These are phyloP conservation scores for Colletotrichum sp. DNA, from an alignment of 2,329 filamentous ascomycete genomes.

Conservation along the genomic window DNA sequence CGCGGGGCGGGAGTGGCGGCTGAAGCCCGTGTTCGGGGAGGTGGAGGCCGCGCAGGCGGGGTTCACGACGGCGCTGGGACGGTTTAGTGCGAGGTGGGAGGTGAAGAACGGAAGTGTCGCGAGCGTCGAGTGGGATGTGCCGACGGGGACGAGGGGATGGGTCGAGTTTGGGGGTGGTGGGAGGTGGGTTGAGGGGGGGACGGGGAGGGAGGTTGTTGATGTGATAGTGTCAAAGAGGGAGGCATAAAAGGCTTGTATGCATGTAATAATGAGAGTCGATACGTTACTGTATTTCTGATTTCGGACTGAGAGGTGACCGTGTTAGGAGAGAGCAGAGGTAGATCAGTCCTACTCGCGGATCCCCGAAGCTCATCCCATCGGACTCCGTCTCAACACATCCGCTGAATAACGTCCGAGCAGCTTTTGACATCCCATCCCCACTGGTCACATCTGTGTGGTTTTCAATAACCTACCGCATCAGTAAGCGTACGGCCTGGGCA, in stretches of 20 bases:
- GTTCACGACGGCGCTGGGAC: conserved; percentile 14
- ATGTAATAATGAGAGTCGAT: neutral
- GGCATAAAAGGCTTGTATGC: neutral
- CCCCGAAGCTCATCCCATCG: neutral
- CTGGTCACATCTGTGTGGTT: neutral
- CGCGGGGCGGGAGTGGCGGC: conserved; percentile 9
- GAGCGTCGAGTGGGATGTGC: conserved; percentile 17
- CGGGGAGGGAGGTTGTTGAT: neutral
- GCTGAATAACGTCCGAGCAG: neutral
- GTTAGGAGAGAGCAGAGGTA: neutral
- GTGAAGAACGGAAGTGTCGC: neutral
- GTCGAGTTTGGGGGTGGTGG: neutral
- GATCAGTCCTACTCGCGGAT: neutral
- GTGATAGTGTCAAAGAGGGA: neutral
- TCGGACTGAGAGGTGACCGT: neutral
- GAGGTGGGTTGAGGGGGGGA: conserved; percentile 12
- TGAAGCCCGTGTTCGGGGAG: conserved; percentile 17
- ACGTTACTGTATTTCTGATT: neutral
- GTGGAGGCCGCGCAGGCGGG: conserved; percentile 14
- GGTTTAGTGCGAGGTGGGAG: conserved; percentile 13
- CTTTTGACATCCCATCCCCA: neutral
- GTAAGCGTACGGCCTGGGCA: neutral
- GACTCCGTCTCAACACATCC: neutral
- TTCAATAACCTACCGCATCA: neutral
- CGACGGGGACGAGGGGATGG: conserved; percentile 15